Percentiles rank a stretch among this genome's conserved stretches.
Conservation (phyloP, 768 basidiomycete genomes). For the Termitomyces sp. region DNA sequence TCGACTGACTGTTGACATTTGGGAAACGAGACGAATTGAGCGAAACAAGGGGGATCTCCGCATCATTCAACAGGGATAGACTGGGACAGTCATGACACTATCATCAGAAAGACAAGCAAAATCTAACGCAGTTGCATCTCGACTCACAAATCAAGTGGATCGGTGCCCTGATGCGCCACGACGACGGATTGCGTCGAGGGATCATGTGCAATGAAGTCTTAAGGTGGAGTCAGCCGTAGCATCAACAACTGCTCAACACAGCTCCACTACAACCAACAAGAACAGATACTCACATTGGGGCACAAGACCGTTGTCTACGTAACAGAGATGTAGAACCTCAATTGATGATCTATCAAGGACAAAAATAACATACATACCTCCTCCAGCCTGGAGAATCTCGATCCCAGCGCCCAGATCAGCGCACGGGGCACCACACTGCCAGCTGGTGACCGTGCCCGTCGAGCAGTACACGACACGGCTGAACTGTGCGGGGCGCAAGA, state of each 20-base stretch:
- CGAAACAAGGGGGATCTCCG: slow-evolving; percentile 20
- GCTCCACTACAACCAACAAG: neutral
- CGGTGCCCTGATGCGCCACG: slow-evolving; percentile 37
- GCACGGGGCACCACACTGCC: slow-evolving; percentile 29
- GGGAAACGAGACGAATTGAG: slow-evolving; percentile 28
- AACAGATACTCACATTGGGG: slow-evolving; percentile 9
- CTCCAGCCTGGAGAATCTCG: slow-evolving; percentile 23
- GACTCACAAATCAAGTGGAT: slow-evolving; percentile 25
- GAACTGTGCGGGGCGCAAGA: slow-evolving; percentile 28
- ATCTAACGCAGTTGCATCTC: neutral
- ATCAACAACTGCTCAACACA: neutral
- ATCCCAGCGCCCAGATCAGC: slow-evolving; percentile 20
- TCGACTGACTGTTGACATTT: slow-evolving; percentile 14
- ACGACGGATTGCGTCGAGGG: slow-evolving; percentile 24
- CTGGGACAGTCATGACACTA: slow-evolving; percentile 5
- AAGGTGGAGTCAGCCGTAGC: neutral
- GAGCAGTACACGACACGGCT: slow-evolving; percentile 32
- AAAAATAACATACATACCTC: slow-evolving; percentile 20
- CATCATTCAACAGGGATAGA: slow-evolving; percentile 30
- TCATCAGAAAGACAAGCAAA: neutral
- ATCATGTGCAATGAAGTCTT: slow-evolving; percentile 33
- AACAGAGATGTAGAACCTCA: neutral
- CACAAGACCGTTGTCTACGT: slow-evolving; percentile 5
- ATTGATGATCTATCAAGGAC: neutral
- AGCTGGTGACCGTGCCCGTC: slow-evolving; percentile 22